phyloP scores from a whole-genome alignment of 2,329 filamentous ascomycete species.

The Elsinoe arachidis region DNA sequence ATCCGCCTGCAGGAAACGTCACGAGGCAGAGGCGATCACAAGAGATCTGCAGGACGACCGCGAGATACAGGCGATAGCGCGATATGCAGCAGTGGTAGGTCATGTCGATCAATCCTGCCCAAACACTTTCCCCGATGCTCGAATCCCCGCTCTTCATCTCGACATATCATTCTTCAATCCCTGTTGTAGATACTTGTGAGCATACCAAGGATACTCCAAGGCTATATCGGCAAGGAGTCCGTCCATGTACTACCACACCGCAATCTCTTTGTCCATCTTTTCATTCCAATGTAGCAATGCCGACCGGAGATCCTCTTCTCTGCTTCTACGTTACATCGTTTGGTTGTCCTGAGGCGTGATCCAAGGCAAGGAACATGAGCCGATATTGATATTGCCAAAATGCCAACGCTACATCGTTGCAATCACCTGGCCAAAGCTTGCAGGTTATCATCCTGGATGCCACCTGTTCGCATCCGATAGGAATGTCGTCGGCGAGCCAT shows the following conservation, averaged over 20 bases:
- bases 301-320: conserved; percentile 3
- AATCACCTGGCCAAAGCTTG: conserved; percentile 10
- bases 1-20: conserved; percentile 1
- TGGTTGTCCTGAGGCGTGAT: not conserved
- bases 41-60: conserved; percentile 5
- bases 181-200: not conserved
- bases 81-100: not conserved
- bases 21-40: conserved; percentile 4
- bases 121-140: conserved; percentile 12
- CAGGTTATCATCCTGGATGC: not conserved
- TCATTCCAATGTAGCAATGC: not conserved
- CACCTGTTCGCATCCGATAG: not conserved
- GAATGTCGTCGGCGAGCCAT: not conserved
- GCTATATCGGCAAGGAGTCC: not conserved
- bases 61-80: not conserved
- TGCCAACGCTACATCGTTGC: not conserved
- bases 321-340: conserved; percentile 8
- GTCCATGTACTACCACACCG: not conserved
- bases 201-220: not conserved
- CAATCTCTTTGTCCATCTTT: not conserved
- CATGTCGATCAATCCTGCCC: conserved; percentile 11
- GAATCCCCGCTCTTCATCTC: conserved; percentile 2
- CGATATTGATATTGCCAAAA: too few species aligned
- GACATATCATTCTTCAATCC: not conserved
- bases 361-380: not conserved